phyloP scores from a whole-genome alignment of 306 rosid species.

The Senna tora region DNA sequence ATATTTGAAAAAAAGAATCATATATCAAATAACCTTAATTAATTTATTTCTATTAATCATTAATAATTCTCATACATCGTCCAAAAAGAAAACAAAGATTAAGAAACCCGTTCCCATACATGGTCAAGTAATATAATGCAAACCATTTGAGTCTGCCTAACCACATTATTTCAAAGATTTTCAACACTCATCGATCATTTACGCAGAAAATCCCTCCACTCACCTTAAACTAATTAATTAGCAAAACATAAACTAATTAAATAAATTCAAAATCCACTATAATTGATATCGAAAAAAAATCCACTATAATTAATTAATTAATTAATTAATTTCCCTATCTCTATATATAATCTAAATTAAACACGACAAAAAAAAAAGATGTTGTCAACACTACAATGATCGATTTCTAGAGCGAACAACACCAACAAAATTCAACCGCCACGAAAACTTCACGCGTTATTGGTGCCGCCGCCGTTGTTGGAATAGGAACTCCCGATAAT shows the following conservation, averaged over 20 bases:
- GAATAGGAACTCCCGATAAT: slow-evolving; percentile 48
- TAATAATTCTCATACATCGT: too few species aligned
- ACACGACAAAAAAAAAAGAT: neutral
- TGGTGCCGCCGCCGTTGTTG: slow-evolving; percentile 17
- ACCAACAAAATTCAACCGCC: neutral
- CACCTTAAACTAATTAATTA: neutral
- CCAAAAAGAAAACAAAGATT: neutral
- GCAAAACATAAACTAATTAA: neutral
- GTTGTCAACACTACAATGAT: neutral
- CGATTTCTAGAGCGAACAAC: neutral
- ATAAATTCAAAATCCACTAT: too few species aligned
- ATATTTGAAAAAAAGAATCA: too few species aligned
- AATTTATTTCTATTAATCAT: too few species aligned
- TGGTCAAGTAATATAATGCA: neutral
- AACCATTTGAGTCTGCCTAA: neutral
- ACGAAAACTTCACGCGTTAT: slow-evolving; percentile 13
- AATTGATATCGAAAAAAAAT: too few species aligned
- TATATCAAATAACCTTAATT: too few species aligned
- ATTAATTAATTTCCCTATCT: neutral
- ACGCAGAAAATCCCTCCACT: too few species aligned
- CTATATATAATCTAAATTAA: neutral
- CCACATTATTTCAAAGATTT: neutral
- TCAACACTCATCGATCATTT: neutral
- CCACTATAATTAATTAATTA: too few species aligned
- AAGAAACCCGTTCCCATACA: neutral